Conservation (phyloP, 1,284 basidiomycete species). For the Phellopilus nigrolimitatus region DNA sequence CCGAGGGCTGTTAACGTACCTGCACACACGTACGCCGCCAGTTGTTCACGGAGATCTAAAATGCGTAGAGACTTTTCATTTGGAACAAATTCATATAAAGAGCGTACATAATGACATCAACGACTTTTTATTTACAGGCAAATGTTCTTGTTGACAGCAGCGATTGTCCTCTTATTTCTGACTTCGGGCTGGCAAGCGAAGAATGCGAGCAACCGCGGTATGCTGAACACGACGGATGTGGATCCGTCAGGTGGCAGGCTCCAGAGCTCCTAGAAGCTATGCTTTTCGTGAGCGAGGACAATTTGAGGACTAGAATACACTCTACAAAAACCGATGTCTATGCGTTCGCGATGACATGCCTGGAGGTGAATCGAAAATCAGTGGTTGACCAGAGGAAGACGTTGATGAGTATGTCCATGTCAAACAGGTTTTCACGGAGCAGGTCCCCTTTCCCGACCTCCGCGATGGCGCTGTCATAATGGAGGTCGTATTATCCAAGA, state of each 20-base stretch:
- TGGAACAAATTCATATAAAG: background rate
- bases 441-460: too few relatives aligned
- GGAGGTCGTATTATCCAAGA: too few relatives aligned
- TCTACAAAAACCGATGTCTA: conserved; percentile 23
- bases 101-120: too few relatives aligned
- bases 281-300: conserved; percentile 22
- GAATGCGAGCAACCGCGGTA: background rate
- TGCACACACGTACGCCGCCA: background rate
- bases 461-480: too few relatives aligned
- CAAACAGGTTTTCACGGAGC: background rate
- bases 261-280: background rate
- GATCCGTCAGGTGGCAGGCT: conserved; percentile 8
- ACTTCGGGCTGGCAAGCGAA: background rate
- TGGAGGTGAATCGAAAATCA: background rate
- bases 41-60: background rate
- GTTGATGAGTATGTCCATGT: too few relatives aligned
- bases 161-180: background rate
- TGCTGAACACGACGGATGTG: too few relatives aligned
- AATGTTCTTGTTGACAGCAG: conserved; percentile 29
- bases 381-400: conserved; percentile 21
- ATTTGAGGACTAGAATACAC: conserved; percentile 23
- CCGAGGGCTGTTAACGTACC: background rate
- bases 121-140: conserved; percentile 13
- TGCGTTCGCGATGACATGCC: too few relatives aligned
- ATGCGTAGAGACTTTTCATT: background rate